Base-by-base conservation (phyloP, 768 basidiomycete species). In the Tricholoma saponaceum region DNA sequence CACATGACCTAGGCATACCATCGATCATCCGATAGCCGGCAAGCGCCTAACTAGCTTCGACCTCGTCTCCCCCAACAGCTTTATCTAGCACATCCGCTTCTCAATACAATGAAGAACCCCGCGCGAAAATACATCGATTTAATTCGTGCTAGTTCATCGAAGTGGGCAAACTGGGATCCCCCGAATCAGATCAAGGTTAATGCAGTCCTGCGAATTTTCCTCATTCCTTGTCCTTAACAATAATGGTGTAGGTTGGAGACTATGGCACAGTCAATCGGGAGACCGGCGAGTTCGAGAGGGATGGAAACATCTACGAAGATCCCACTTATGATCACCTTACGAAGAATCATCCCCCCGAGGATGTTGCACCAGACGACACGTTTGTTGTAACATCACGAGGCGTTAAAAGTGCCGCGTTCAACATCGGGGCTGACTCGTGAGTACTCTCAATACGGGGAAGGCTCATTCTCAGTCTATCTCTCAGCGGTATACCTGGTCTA, bases 101-200 rank as follows among this genome's bases (percentile, higher is more conserved):
- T 51, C 5, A 4, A 20, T 5, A 44, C 8, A 44, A 62, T 65
- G 64, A 57, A 62, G 43, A 56, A 58, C 39, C 55, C 64, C 8
- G 66, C 58, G 0, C 62, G 74, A 50, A 74, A 75, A 51, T 76
- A 67, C 61, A 57, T 67, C 46, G 74, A 75, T 39, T 70, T 75
- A n/a, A 70, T 75, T 49, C 65, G 28, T 1, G 43, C 56, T 0
- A 60, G 52, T 4, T 68, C 71, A 25, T 70, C 72, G 4, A 75
- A 74, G 60, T 76, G 72, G 74, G 72, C 63, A 46, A 75, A 69
- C 57, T 76, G 71, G 72, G 71, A 75, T 12, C 74, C 74, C 0
- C 70, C 71, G 39, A 66, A 65, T 44, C 64, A 64, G 8, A 60
- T 76, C 39, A 59, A 68, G 64, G 74, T 73, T 16, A 51, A 41